Evolutionary conservation across 1,284 basidiomycete species (phyloP).

Genomic region (Cutaneotrichosporon spelunceum): DNA sequence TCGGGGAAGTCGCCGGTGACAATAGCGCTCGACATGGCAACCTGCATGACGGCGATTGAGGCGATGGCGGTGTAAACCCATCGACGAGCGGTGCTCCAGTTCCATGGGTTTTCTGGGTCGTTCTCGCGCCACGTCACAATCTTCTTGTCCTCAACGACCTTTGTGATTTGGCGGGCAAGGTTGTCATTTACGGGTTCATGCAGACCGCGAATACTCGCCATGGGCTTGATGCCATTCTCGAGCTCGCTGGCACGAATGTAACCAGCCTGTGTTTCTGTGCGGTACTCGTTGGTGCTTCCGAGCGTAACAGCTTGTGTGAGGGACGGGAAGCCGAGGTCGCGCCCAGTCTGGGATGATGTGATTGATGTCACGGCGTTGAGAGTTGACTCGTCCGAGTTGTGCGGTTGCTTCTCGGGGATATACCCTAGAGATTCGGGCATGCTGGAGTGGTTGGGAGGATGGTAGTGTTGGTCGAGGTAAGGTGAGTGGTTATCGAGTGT

Average conservation of each 20-base stretch:
- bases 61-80: constrained; percentile 36
- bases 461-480: not conserved
- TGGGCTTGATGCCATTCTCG: constrained; percentile 26
- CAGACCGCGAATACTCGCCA: constrained; percentile 18
- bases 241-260: constrained; percentile 33
- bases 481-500: not conserved
- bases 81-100: constrained; percentile 29
- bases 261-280: constrained; percentile 32
- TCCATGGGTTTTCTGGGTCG: constrained; percentile 36
- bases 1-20: constrained; percentile 37
- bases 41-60: constrained; percentile 34
- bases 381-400: not conserved
- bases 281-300: constrained; percentile 28
- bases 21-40: constrained; percentile 36
- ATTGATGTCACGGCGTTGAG: constrained; percentile 8
- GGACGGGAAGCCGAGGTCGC: constrained; percentile 36
- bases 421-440: constrained; percentile 1
- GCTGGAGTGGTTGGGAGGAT: not conserved
- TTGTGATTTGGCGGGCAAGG: constrained; percentile 17
- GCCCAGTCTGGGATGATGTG: constrained; percentile 11
- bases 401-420: not conserved
- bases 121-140: constrained; percentile 34
- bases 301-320: constrained; percentile 31
- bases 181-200: not conserved
- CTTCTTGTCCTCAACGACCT: constrained; percentile 31